phyloP scores from a whole-genome alignment of 2,329 filamentous ascomycete genomes.

The Cryphonectria nitschkei region DNA sequence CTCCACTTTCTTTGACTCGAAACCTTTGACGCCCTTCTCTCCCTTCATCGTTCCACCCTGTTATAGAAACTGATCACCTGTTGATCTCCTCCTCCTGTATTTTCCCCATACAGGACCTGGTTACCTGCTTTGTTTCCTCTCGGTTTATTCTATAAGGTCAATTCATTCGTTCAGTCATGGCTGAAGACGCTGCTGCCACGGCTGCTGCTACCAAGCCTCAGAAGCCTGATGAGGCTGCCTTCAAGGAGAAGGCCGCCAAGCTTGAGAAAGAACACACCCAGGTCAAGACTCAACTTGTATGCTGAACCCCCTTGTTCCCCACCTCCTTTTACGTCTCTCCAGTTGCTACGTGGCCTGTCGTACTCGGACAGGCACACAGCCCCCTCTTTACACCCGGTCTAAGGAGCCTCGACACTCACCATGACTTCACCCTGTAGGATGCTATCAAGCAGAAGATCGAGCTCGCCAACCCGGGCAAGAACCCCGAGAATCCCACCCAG shows the following conservation, averaged over 20 bases:
- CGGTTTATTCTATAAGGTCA: slow-evolving; percentile 28
- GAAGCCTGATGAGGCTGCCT: slow-evolving; percentile 85
- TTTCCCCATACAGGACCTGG: slow-evolving; percentile 17
- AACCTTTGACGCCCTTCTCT: neutral
- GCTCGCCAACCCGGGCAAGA: slow-evolving; percentile 71
- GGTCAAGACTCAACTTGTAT: slow-evolving; percentile 63
- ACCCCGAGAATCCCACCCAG: slow-evolving; percentile 75
- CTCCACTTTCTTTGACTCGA: slow-evolving; percentile 14
- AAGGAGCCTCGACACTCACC: neutral
- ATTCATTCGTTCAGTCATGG: slow-evolving; percentile 44
- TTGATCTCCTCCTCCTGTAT: slow-evolving; percentile 11
- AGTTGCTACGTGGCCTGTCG: slow-evolving; percentile 8
- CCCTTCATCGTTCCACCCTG: slow-evolving; percentile 1
- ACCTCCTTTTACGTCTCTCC: neutral
- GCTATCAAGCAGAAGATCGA: slow-evolving; percentile 89
- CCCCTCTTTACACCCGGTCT: neutral
- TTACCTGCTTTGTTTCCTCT: slow-evolving; percentile 17
- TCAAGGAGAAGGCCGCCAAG: slow-evolving; percentile 76
- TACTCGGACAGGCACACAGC: neutral
- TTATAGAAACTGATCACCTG: slow-evolving; percentile 2
- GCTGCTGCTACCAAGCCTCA: slow-evolving; percentile 67
- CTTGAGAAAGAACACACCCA: slow-evolving; percentile 86
- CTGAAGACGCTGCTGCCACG: slow-evolving; percentile 49
- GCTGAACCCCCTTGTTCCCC: slow-evolving; percentile 23
- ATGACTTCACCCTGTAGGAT: slow-evolving; percentile 60